Conservation (phyloP, 345 rosid species). For the Abelmoschus esculentus region DNA sequence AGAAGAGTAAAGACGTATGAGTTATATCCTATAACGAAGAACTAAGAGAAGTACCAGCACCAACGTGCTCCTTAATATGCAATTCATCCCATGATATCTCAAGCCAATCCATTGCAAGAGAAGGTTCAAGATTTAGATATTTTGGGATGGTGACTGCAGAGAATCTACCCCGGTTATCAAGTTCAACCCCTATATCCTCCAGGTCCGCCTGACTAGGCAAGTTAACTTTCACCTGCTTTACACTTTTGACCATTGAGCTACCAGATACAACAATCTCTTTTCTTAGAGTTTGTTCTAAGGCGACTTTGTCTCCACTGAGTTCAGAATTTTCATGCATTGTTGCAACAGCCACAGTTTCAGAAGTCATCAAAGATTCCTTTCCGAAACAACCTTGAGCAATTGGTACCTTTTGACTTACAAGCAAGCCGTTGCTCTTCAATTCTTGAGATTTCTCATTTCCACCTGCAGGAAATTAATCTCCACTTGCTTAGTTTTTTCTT, state of each 20-base stretch:
- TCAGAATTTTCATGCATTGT: constrained; percentile 16
- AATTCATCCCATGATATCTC: constrained; percentile 90
- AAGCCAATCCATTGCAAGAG: constrained; percentile 96
- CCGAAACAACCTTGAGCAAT: constrained; percentile 23
- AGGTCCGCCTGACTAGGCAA: constrained; percentile 28
- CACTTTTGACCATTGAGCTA: constrained; percentile 20
- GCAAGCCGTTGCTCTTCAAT: constrained; percentile 17
- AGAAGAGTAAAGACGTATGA: not conserved
- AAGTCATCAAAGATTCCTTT: constrained; percentile 27
- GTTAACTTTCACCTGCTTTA: constrained; percentile 28
- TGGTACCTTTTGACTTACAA: constrained; percentile 12
- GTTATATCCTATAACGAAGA: not conserved
- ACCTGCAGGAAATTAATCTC: constrained; percentile 7
- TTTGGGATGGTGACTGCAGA: constrained; percentile 38
- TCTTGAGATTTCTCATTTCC: constrained; percentile 3
- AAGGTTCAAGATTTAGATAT: constrained; percentile 75
- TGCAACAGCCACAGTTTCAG: constrained; percentile 22
- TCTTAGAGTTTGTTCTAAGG: constrained; percentile 21
- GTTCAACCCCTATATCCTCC: constrained; percentile 29
- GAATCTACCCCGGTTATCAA: constrained; percentile 32
- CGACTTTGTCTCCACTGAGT: constrained; percentile 16
- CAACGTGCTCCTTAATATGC: constrained; percentile 85
- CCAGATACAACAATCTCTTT: constrained; percentile 32
- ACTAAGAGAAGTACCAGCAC: constrained; percentile 58
- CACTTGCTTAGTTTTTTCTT: no score